A percentile compares a stretch with the other conserved stretches of the same genome.
These are phyloP conservation scores for Nitzschia putrida DNA, from an alignment of 108 stramenopile genomes.

Conservation along the genomic window DNA sequence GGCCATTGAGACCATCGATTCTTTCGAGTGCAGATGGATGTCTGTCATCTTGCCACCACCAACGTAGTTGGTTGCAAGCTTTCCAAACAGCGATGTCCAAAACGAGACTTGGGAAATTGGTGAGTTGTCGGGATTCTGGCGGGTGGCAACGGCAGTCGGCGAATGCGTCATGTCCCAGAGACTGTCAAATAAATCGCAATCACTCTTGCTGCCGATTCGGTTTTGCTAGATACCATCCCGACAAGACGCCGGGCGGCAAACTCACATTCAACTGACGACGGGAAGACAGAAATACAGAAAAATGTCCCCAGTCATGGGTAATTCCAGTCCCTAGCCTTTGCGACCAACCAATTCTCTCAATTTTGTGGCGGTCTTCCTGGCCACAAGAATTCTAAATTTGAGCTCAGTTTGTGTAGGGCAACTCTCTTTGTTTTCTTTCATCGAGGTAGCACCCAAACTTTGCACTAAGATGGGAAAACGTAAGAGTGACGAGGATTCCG, in stretches of 20 bases:
- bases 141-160: too few relatives aligned
- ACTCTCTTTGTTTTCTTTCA: neutral
- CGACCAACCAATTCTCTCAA: neutral
- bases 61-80: too few relatives aligned
- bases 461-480: neutral
- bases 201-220: too few relatives aligned
- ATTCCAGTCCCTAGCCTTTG: slow-evolving; percentile 1
- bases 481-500: slow-evolving; percentile 15
- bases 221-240: neutral
- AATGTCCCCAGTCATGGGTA: neutral
- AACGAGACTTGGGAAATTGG: too few relatives aligned
- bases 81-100: too few relatives aligned
- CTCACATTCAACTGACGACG: neutral
- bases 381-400: slow-evolving; percentile 1
- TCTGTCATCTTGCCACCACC: too few relatives aligned
- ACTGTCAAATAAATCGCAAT: too few relatives aligned
- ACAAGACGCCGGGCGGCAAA: neutral
- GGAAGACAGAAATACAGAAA: neutral
- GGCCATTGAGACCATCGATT: too few relatives aligned
- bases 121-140: too few relatives aligned
- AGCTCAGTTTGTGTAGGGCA: neutral
- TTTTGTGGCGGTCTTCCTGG: neutral
- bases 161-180: too few relatives aligned
- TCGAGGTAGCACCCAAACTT: neutral
- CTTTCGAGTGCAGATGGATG: too few relatives aligned